phyloP scores from a whole-genome alignment of 2,329 filamentous ascomycete species.

The Helminthosporium solani region DNA sequence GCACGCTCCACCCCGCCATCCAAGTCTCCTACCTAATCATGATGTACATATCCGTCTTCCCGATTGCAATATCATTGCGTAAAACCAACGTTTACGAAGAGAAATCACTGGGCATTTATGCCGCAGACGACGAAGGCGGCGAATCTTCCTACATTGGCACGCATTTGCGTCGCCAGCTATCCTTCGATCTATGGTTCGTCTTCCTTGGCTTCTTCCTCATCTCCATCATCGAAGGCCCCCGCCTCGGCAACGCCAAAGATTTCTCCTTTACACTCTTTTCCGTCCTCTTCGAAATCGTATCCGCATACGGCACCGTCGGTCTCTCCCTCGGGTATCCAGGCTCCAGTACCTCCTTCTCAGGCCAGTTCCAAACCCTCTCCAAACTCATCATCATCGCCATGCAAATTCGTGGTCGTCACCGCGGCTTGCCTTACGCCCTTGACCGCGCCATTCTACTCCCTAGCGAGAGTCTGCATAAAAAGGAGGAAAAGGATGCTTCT shows the following conservation, averaged over 20 bases:
- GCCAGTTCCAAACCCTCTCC: slow-evolving; percentile 72
- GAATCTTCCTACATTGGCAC: slow-evolving; percentile 83
- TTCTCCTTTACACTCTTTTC: slow-evolving; percentile 53
- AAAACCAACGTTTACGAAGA: slow-evolving; percentile 97
- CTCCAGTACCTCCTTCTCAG: slow-evolving; percentile 77
- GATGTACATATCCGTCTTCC: slow-evolving; percentile 99
- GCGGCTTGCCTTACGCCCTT: slow-evolving; percentile 65
- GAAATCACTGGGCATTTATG: slow-evolving; percentile 75
- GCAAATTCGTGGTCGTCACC: slow-evolving; percentile 65
- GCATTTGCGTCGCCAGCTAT: slow-evolving; percentile 89
- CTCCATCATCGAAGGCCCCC: slow-evolving; percentile 77
- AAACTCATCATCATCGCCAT: slow-evolving; percentile 68
- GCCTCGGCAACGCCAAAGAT: slow-evolving; percentile 63
- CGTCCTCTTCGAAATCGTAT: slow-evolving; percentile 46
- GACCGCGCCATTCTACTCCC: slow-evolving; percentile 71
- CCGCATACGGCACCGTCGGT: slow-evolving; percentile 77
- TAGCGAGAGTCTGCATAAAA: slow-evolving; percentile 62
- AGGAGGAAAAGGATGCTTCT: slow-evolving; percentile 57
- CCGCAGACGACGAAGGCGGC: slow-evolving; percentile 51
- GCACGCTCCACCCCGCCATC: slow-evolving; percentile 80
- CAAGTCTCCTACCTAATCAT: slow-evolving; percentile 95
- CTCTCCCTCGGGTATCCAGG: slow-evolving; percentile 78
- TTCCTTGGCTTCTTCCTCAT: slow-evolving; percentile 93
- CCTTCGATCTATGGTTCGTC: slow-evolving; percentile 97
- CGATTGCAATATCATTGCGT: slow-evolving; percentile 92